Conservation (phyloP, 2,329 filamentous ascomycete genomes). For the Xylariomycetidae sp. region DNA sequence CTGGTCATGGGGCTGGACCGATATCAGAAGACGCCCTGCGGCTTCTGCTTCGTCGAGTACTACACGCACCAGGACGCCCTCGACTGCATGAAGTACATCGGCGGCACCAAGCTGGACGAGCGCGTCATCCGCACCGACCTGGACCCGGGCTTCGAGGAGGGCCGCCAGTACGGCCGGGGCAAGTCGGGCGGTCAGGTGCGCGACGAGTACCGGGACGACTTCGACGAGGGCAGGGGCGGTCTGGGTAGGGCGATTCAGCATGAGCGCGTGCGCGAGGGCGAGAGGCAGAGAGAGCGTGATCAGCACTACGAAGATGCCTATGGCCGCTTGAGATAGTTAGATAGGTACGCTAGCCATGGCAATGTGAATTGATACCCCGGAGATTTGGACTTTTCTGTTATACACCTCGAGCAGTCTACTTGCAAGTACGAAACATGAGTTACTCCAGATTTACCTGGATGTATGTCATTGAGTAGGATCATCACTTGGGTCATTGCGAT, state of each 20-base stretch:
- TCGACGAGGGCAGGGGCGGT: slow-evolving; percentile 88
- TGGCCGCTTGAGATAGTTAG: slow-evolving; percentile 46
- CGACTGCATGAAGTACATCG: slow-evolving; percentile 98
- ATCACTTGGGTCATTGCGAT: too few relatives aligned
- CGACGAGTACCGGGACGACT: slow-evolving; percentile 97
- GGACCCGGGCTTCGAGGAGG: slow-evolving; percentile 93
- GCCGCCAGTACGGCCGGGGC: slow-evolving; percentile 89
- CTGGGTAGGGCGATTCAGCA: slow-evolving; percentile 70
- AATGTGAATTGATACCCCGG: slow-evolving; percentile 18
- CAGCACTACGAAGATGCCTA: slow-evolving; percentile 52
- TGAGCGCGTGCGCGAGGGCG: slow-evolving; percentile 37
- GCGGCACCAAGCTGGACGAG: slow-evolving; percentile 96
- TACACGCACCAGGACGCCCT: slow-evolving; percentile 96
- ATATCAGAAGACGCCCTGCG: slow-evolving; percentile 95
- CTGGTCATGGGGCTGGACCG: slow-evolving; percentile 96
- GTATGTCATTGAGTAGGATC: too few relatives aligned
- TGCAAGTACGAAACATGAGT: too few relatives aligned
- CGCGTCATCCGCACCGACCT: slow-evolving; percentile 92
- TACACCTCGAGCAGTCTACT: too few relatives aligned
- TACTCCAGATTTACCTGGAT: too few relatives aligned
- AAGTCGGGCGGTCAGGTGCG: slow-evolving; percentile 96
- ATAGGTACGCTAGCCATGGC: slow-evolving; percentile 3
- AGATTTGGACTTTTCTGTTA: too few relatives aligned
- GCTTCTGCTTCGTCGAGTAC: slow-evolving; percentile 99
- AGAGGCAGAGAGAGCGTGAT: slow-evolving; percentile 35